Base-by-base conservation (phyloP, 257 asterid species). In the Ehretia macrophylla region DNA sequence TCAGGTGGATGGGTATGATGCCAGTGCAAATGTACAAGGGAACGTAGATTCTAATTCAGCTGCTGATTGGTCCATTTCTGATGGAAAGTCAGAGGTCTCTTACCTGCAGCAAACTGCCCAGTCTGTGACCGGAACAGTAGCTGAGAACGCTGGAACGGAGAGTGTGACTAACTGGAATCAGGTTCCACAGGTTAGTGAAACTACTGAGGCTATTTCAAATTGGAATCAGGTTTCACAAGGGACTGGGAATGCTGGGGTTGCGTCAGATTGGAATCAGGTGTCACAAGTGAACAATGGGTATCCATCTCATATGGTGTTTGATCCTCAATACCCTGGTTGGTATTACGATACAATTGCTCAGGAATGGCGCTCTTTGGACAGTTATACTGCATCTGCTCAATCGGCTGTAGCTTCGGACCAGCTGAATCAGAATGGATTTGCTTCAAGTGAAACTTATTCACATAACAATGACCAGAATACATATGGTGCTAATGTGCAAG, bases 241-340 rank as follows among this genome's bases (percentile, higher is more conserved):
- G 56, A 58, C 32, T 19, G 37, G 17, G 19, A 50, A 27, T 48
- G 17, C 27, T 3, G 39, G 20, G 20, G 60, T 35, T 40, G 66
- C 39, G 39, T 21, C 66, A 11, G 61, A 45, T 27, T 67, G 65
- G 65, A 56, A 57, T 57, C 64, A 48, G 42, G 64, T 32, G 32
- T 56, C 70, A 37, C 60, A 70, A 56, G 76, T 39, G 46, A 77
- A 75, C 67, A 78, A 71, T 68, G 84, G 76, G 12, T 84, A 87
- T 68, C 94, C 96, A 19, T 75, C 83, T 10, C 86, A 87, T 71
- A 82, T 84, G 94, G 81, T 77, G 61, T 87, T 86, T 76, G 93
- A 86, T 80, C 88, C 90, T 68, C 83, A 76, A 66, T 87, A 87
- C 77, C 94, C 94, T 48, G 94, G 81, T 22, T 87, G 90, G 94